Conservation (phyloP, 176 grass and related monocot genomes). For the Oryza officinalis region DNA sequence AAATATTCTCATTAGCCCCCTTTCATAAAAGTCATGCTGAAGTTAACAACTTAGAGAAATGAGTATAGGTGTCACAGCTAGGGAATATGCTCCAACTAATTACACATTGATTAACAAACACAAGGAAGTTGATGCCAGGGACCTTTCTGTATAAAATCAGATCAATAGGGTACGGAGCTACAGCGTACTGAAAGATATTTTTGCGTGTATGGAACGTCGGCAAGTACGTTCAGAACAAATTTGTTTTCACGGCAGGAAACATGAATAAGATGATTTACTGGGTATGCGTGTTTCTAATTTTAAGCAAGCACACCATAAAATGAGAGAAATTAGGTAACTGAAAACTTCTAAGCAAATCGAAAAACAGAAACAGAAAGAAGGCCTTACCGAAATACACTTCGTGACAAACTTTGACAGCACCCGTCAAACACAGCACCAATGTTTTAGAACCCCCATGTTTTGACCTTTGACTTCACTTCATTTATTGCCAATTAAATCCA, state of each 20-base stretch:
- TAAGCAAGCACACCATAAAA: neutral
- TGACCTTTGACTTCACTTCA: slow-evolving; percentile 1
- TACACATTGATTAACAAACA: slow-evolving; percentile 47
- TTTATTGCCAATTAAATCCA: slow-evolving; percentile 12
- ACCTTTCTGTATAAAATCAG: slow-evolving; percentile 47
- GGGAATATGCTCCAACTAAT: slow-evolving; percentile 59
- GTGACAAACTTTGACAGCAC: slow-evolving; percentile 19
- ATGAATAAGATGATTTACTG: neutral
- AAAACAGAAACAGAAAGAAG: neutral
- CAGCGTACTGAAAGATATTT: slow-evolving; percentile 31
- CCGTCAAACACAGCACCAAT: slow-evolving; percentile 5
- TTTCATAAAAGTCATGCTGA: slow-evolving; percentile 30
- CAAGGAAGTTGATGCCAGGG: slow-evolving; percentile 44
- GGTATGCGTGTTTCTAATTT: neutral
- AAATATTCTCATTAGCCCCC: slow-evolving; percentile 32
- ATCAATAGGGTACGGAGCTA: slow-evolving; percentile 21
- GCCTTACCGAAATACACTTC: slow-evolving; percentile 11
- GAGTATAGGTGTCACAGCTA: slow-evolving; percentile 47
- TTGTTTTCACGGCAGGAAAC: neutral
- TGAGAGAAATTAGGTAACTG: neutral
- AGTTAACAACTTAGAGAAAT: slow-evolving; percentile 39
- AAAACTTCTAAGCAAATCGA: neutral
- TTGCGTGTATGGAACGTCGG: neutral
- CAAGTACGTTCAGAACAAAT: neutral
- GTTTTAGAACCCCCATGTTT: neutral